Evolutionary conservation across 257 asterid genomes (phyloP), one percentile per base, ranked within the genome.

Genomic region (Marsdenia floribunda): DNA sequence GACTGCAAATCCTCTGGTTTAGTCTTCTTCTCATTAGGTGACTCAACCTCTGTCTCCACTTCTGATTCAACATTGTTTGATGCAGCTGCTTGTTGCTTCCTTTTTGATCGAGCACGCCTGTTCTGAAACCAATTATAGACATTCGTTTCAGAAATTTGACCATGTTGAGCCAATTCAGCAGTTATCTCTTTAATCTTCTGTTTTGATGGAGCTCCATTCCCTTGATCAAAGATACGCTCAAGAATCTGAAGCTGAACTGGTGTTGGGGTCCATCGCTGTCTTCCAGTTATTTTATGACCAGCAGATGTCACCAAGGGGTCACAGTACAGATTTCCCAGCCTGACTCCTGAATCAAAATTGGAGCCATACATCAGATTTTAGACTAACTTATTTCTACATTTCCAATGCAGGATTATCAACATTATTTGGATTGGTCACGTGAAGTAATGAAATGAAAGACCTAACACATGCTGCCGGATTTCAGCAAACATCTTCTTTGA

Each of bases 61-160:
- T 95, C 99, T 5, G 96, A 91, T 71, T 91, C 98, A 14, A 73
- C 80, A 44, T 89, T 89, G 84, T 85, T 92, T 14, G 90, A 55
- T 13, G 88, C 80, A 24, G 85, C 61, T 54, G 86, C 84, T 68
- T 89, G 96, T 70, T 92, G 98, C 88, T 95, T 95, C 82, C 99
- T 83, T 78, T 92, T 95, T 11, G 99, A 95, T 74, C 99, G 83
- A 63, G 99, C 99, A 40, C 99, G 98, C 86, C 99, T 87, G 68
- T 95, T 95, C 73, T 95, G 99, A 76, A 95, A 95, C 99, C 99
- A 95, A 78, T 95, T 95, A 65, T 95, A 95, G 70, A 95, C 99
- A 81, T 95, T 95, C 4, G 97, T 95, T 80, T 95, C 99, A 12
- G 97, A 90, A 81, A 95, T 92, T 83, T 89, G 98, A 44, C 99